These are phyloP conservation scores for Globisporangium sylvaticum DNA, from an alignment of 352 stramenopile species.

Conservation along the genomic window DNA sequence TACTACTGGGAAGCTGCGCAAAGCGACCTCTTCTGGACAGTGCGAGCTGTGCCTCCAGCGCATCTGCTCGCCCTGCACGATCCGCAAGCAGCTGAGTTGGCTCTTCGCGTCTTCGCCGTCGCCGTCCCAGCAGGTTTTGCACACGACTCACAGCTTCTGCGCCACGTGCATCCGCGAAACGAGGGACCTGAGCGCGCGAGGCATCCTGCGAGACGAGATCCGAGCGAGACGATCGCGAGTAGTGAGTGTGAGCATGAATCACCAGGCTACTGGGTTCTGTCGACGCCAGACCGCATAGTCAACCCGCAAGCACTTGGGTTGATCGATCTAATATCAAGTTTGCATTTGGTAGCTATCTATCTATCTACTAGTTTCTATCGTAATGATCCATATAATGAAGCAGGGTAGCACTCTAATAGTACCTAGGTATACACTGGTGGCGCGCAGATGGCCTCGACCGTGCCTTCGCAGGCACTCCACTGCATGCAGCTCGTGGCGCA, in stretches of 20 bases:
- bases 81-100: neutral
- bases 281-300: neutral
- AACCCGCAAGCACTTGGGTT: too few relatives aligned
- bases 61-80: neutral
- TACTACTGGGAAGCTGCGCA: neutral
- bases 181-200: neutral
- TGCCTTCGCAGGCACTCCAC: conserved; percentile 40
- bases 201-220: neutral
- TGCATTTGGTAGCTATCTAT: too few relatives aligned
- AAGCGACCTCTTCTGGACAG: neutral
- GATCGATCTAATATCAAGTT: too few relatives aligned
- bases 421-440: neutral
- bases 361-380: too few relatives aligned
- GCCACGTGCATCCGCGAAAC: neutral
- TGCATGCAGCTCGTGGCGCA: conserved; percentile 34
- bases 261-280: neutral
- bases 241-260: neutral
- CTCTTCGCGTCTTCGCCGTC: neutral
- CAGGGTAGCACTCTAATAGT: neutral
- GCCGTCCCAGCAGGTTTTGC: neutral
- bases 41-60: neutral
- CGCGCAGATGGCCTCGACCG: conserved; percentile 31
- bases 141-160: neutral
- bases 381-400: too few relatives aligned
- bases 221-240: too few relatives aligned